Base-by-base conservation (phyloP, 2,329 filamentous ascomycete genomes). In the Calycina herbarum region DNA sequence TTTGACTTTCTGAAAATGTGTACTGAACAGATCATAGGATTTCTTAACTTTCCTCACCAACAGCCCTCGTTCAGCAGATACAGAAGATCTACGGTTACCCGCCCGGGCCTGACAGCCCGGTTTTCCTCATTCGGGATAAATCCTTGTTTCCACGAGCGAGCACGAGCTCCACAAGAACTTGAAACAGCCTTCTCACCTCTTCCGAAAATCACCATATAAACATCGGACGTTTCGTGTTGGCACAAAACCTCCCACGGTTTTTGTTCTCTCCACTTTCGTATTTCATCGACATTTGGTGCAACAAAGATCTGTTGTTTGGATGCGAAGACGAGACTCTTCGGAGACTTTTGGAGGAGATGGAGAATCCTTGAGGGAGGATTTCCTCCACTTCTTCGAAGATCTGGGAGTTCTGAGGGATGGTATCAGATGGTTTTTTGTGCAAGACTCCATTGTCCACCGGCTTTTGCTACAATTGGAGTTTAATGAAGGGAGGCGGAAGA, bases 171-270 rank as follows among this genome's bases (percentile, higher is more conserved):
- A 54, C 48, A 29, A 13, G 38, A 40, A 54, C 48, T 4, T 54
- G 20, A 54, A 54, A 54, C 48, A 54, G 10, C 20, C 24, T 54
- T 54, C 20, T 5, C 7, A 20, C 20, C 48, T 27, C 48, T 40
- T 13, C 48, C 13, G 20, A 27, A 51, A 54, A 54, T 54, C 27
- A 54, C n/a, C 38, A 54, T 54, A 24, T 54, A 13, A 13, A 54
- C 20, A 54, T 54, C 48, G 48, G 20, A 54, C 20, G 48, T 54
- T 54, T 54, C 48, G 48, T 13, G 48, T 54, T 54, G 20, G 48
- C 48, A 54, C 20, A 27, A 27, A 27, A 54, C 13, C 11, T 24
- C 48, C 48, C 20, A 54, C 8, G 29, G 38, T 40, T 20, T 24
- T 54, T 54, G 48, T 27, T 27, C 11, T 11, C 48, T 27, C 20